Evolutionary conservation across 2,329 filamentous ascomycete genomes (phyloP), one percentile per base, ranked within the genome.

Genomic region (Aspergillus neoniger): DNA sequence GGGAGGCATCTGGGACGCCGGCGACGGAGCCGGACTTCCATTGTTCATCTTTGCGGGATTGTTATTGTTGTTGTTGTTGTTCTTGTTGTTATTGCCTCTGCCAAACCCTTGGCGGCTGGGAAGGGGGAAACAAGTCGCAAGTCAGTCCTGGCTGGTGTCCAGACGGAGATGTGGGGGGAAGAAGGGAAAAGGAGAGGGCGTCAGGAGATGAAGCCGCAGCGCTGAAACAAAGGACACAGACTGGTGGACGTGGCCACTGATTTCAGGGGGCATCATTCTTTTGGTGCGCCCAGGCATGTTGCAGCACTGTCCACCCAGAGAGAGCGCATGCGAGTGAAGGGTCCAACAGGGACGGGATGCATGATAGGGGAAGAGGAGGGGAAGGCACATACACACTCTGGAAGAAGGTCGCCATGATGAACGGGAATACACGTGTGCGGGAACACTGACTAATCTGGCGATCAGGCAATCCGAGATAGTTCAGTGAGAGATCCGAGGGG

Each of bases 41-140:
- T 70, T 74, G 57, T 71, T 74, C 66, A 74, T 75, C 64, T 79
- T 80, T 53, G 77, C 76, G 44, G 70, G 67, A 63, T 73, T 74
- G 57, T 75, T 75, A 57, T 72, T 75, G 55, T 71, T 71, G 60
- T 71, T 80, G 62, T 79, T 80, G 62, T 78, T 80, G 61, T 71
- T 80, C 63, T 79, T 81, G 67, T 79, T 80, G 62, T 78, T 80
- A 60, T 76, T 77, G 64, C 77, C 78, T 65, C 79, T 71, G 69
- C 79, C 79, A 73, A 81, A 81, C 61, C 79, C 79, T 72, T 81
- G 79, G 71, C 79, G 79, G 69, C 79, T 81, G 63, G 52, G 10
- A 69, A 50, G 61, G 43, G 43, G 62, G 58, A 57, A 63, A 57
- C 56, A 59, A 57, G 68, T 72, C 74, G 70, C 67, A 64, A 63